Evolutionary conservation across 2,329 filamentous ascomycete genomes (phyloP).

Genomic region (Penicillium glabrum): DNA sequence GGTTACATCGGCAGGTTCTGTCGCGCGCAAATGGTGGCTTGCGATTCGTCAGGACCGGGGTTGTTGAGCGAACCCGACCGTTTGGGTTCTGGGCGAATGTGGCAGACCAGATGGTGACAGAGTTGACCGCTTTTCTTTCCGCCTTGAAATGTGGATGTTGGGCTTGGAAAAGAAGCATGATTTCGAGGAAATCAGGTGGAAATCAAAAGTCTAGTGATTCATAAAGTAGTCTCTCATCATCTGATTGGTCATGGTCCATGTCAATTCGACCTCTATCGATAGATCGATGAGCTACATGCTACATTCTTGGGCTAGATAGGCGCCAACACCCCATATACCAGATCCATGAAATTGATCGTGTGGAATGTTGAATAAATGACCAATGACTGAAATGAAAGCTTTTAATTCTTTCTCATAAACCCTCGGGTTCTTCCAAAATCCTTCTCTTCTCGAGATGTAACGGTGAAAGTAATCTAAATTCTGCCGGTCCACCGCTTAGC

Average conservation of each 20-base stretch:
- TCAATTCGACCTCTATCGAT: neutral
- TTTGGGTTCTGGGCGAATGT: slow-evolving; percentile 19
- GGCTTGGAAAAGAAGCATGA: too few relatives aligned
- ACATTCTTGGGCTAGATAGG: too few relatives aligned
- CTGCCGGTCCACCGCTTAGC: slow-evolving; percentile 1
- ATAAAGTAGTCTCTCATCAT: neutral
- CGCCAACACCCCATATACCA: neutral
- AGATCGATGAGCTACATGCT: neutral
- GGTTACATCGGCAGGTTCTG: slow-evolving; percentile 1
- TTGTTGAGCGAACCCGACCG: slow-evolving; percentile 23
- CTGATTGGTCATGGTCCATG: too few relatives aligned
- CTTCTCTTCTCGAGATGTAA: neutral
- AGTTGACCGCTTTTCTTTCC: neutral
- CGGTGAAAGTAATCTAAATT: neutral
- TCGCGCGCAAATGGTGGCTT: neutral
- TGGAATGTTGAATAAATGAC: neutral
- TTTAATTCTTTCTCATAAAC: neutral
- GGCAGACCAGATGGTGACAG: slow-evolving; percentile 4
- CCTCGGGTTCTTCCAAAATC: neutral
- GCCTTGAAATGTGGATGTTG: neutral
- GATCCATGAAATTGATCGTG: neutral
- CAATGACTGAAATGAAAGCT: neutral
- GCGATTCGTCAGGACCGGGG: neutral
- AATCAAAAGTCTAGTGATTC: too few relatives aligned
- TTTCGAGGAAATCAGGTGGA: too few relatives aligned